phyloP scores from a whole-genome alignment of 805 yeast genomes.

The Wickerhamiella allomyrinae region DNA sequence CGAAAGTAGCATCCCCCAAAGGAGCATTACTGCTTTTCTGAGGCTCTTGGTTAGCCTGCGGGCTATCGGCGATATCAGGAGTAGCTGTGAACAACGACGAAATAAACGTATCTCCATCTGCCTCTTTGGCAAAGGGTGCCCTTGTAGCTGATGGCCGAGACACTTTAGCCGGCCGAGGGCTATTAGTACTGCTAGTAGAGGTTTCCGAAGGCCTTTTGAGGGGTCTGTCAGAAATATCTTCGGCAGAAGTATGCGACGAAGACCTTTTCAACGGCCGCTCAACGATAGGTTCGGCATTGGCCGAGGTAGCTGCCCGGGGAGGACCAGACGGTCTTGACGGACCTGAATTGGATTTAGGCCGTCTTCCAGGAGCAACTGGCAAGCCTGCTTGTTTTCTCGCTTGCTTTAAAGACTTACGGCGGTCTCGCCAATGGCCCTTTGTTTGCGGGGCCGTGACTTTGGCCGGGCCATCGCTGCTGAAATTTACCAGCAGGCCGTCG shows the following conservation, averaged over 20 bases:
- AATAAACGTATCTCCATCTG: conserved; percentile 42
- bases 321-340: neutral
- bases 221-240: neutral
- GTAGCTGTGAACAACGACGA: conserved; percentile 75
- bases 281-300: neutral
- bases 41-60: conserved; percentile 2
- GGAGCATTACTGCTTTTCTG: conserved; percentile 78
- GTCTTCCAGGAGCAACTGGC: neutral
- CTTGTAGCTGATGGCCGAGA: neutral
- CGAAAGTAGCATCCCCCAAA: conserved; percentile 50
- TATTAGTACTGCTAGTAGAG: too few relatives aligned
- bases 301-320: neutral
- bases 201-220: neutral
- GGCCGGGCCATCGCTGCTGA: conserved; percentile 34
- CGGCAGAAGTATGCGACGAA: neutral
- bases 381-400: conserved; percentile 30
- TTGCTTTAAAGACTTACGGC: conserved; percentile 10
- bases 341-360: neutral
- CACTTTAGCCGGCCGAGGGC: too few relatives aligned
- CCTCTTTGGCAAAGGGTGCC: neutral
- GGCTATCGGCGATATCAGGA: conserved; percentile 31
- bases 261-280: neutral
- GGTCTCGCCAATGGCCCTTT: conserved; percentile 28
- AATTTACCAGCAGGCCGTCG: conserved; percentile 66
- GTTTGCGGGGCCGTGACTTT: conserved; percentile 15